These are phyloP conservation scores for Camellia japonica DNA, from an alignment of 148 eudicot genomes.

Conservation along the genomic window DNA sequence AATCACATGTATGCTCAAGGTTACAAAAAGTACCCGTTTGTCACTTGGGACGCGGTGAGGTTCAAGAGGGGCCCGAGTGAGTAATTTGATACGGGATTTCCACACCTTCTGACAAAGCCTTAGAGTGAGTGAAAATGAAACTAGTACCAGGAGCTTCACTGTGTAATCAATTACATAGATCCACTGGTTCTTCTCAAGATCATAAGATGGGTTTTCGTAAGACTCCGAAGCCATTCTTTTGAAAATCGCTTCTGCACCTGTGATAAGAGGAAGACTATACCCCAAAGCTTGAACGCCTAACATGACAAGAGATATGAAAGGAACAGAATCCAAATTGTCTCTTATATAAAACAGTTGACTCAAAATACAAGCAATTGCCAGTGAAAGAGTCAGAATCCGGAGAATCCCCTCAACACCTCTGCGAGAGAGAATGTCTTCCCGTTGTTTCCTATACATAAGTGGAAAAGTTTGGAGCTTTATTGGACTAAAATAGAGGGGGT, in stretches of 20 bases:
- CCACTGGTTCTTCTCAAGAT: conserved; percentile 55
- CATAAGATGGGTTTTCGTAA: conserved; percentile 41
- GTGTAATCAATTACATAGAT: conserved; percentile 52
- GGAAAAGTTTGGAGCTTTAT: conserved; percentile 66
- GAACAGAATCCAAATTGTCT: conserved; percentile 47
- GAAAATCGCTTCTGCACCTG: conserved; percentile 57
- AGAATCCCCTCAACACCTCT: conserved; percentile 73
- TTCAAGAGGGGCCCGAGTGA: conserved; percentile 40
- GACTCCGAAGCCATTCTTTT: conserved; percentile 36
- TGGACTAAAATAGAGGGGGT: conserved; percentile 64
- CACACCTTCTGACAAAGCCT: conserved; percentile 80
- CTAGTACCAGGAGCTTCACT: conserved; percentile 69
- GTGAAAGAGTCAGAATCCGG: conserved; percentile 60
- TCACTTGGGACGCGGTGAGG: conserved; percentile 65
- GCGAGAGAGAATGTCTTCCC: conserved; percentile 72
- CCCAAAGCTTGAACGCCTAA: conserved; percentile 88
- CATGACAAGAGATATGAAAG: conserved; percentile 80
- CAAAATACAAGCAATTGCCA: conserved; percentile 54
- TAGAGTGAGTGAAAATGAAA: conserved; percentile 56
- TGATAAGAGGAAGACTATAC: conserved; percentile 66
- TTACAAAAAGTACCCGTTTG: conserved; percentile 46
- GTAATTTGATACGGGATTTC: conserved; percentile 57
- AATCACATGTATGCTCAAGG: conserved; percentile 49
- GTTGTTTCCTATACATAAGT: conserved; percentile 64
- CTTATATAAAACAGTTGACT: conserved; percentile 60